Conservation (phyloP, 2,329 filamentous ascomycete genomes). For the Fusarium sp. region DNA sequence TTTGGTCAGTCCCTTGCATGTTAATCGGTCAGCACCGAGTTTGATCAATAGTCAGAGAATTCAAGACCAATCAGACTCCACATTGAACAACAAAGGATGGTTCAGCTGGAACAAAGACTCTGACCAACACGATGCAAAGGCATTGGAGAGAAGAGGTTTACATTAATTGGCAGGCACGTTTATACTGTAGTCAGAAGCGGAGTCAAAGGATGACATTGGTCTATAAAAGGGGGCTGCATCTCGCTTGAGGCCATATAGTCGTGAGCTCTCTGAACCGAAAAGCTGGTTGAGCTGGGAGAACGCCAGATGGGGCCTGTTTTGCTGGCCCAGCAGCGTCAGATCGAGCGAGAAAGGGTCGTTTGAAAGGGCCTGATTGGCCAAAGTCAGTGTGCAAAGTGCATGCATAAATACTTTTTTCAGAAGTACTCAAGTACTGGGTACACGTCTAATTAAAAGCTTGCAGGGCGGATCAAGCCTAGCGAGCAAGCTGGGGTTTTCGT, state of each 20-base stretch:
- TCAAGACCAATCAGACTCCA: slow-evolving; percentile 26
- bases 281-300: slow-evolving; percentile 13
- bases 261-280: slow-evolving; percentile 4
- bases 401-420: slow-evolving; percentile 44
- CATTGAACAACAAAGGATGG: slow-evolving; percentile 14
- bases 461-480: slow-evolving; percentile 37
- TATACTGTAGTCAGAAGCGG: not conserved
- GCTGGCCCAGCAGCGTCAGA: slow-evolving; percentile 39
- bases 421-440: slow-evolving; percentile 28
- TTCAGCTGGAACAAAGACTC: slow-evolving; percentile 10
- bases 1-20: slow-evolving; percentile 22
- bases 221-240: slow-evolving; percentile 12
- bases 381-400: slow-evolving; percentile 43
- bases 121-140: slow-evolving; percentile 8
- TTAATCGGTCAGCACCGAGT: slow-evolving; percentile 20
- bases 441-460: slow-evolving; percentile 37
- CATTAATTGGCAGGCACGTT: not conserved
- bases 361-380: slow-evolving; percentile 17
- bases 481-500: slow-evolving; percentile 34
- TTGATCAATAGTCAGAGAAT: slow-evolving; percentile 1
- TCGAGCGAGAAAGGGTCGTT: slow-evolving; percentile 21
- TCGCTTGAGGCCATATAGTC: slow-evolving; percentile 8
- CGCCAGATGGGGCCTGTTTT: slow-evolving; percentile 14
- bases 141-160: not conserved
- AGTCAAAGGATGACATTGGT: not conserved